A percentile compares a stretch with the other conserved stretches of the same genome.
Conservation (phyloP, 192 early-diverging fungal genomes). For the Coemansia sp. region DNA sequence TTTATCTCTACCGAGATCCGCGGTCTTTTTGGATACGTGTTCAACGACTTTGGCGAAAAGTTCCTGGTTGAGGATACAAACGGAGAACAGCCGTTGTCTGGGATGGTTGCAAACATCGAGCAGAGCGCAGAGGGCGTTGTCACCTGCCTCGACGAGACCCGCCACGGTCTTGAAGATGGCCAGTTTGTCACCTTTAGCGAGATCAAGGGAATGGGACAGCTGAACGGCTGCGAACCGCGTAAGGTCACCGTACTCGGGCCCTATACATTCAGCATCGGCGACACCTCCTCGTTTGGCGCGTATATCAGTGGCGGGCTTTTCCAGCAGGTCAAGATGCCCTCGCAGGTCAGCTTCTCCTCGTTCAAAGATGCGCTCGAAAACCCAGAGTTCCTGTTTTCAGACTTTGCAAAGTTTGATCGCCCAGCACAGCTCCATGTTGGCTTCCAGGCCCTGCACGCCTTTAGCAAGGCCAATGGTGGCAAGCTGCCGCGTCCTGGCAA, state of each 20-base stretch:
- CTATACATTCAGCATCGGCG: conserved; percentile 96
- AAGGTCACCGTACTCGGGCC: conserved; percentile 87
- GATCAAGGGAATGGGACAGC: conserved; percentile 86
- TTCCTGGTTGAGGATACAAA: conserved; percentile 86
- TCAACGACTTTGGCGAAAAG: conserved; percentile 94
- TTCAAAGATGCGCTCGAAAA: conserved; percentile 71
- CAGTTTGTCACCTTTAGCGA: conserved; percentile 94
- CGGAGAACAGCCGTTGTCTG: conserved; percentile 88
- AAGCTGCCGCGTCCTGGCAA: conserved; percentile 83
- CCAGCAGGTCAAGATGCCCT: conserved; percentile 95
- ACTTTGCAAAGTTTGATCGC: conserved; percentile 99
- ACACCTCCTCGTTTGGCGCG: conserved; percentile 70
- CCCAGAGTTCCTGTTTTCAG: conserved; percentile 85
- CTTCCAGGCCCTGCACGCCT: conserved; percentile 93
- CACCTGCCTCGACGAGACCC: conserved; percentile 92
- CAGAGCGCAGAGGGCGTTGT: conserved; percentile 81
- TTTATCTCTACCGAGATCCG: conserved; percentile 88
- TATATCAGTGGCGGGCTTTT: conserved; percentile 89
- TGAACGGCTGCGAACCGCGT: conserved; percentile 79
- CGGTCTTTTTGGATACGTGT: conserved; percentile 90
- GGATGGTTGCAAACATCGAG: conserved; percentile 87
- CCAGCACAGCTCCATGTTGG: conserved; percentile 88
- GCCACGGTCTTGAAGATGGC: conserved; percentile 98
- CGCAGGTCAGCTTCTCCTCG: conserved; percentile 73
- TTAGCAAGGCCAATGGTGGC: conserved; percentile 61